Evolutionary conservation across 768 basidiomycete species (phyloP).

Genomic region (Amyloporia xantha): DNA sequence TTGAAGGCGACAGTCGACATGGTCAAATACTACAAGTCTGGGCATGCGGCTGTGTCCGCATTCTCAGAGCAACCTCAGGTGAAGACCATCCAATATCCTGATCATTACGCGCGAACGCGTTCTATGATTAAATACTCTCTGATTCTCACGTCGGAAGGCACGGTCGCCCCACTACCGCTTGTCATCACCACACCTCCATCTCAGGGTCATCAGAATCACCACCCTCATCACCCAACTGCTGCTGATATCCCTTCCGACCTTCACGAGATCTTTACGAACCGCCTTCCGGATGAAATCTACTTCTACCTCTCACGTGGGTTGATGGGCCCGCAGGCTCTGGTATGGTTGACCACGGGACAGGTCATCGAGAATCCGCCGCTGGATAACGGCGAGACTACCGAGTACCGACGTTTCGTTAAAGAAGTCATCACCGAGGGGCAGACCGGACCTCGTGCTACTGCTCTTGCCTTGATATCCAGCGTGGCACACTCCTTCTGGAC

Average conservation of each 20-base stretch:
- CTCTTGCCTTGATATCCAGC: slow-evolving; percentile 81
- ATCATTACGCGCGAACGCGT: slow-evolving; percentile 83
- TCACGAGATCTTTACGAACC: slow-evolving; percentile 91
- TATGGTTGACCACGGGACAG: slow-evolving; percentile 90
- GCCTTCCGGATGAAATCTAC: slow-evolving; percentile 93
- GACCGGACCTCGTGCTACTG: slow-evolving; percentile 87
- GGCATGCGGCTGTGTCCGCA: slow-evolving; percentile 70
- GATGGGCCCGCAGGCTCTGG: slow-evolving; percentile 79
- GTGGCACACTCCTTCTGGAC: slow-evolving; percentile 79
- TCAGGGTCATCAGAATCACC: slow-evolving; percentile 41
- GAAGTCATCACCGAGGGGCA: slow-evolving; percentile 94
- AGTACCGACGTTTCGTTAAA: slow-evolving; percentile 92
- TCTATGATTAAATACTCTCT: slow-evolving; percentile 90
- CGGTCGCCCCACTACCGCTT: slow-evolving; percentile 75
- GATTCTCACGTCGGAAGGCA: slow-evolving; percentile 82
- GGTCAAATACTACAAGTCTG: slow-evolving; percentile 89
- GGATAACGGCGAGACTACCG: slow-evolving; percentile 91
- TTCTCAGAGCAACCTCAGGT: slow-evolving; percentile 79
- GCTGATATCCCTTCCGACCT: slow-evolving; percentile 88
- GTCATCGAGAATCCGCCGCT: slow-evolving; percentile 83
- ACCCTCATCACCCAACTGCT: slow-evolving; percentile 64
- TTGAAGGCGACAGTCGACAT: slow-evolving; percentile 86
- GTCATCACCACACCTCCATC: slow-evolving; percentile 46
- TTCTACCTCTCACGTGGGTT: slow-evolving; percentile 94
- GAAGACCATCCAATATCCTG: slow-evolving; percentile 71